Evolutionary conservation across 2,329 filamentous ascomycete species (phyloP).

Genomic region (Trichoderma sp.): DNA sequence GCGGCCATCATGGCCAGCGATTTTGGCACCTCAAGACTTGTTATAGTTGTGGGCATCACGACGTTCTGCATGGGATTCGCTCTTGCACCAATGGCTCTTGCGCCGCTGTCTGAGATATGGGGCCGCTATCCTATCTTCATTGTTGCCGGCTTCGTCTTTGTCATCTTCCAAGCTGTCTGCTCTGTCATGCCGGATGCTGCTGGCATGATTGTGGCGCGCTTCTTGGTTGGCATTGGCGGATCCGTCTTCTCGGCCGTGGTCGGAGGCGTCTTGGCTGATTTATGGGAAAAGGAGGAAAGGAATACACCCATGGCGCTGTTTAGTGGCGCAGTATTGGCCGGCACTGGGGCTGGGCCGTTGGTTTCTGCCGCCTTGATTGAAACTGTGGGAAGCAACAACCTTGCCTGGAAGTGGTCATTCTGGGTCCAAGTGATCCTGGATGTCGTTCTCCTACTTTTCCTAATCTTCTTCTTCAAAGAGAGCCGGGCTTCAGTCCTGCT

Average conservation of each 20-base stretch:
- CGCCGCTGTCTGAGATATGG: conserved; percentile 86
- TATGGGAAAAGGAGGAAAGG: conserved; percentile 75
- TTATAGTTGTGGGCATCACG: conserved; percentile 74
- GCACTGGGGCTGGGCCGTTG: conserved; percentile 78
- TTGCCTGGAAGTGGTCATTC: conserved; percentile 83
- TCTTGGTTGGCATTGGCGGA: conserved; percentile 75
- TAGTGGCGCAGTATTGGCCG: conserved; percentile 74
- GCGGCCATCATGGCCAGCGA: conserved; percentile 64
- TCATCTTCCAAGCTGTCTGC: conserved; percentile 70
- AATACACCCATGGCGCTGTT: conserved; percentile 92
- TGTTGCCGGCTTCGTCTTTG: conserved; percentile 69
- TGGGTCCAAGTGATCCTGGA: conserved; percentile 79
- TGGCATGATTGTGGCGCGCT: conserved; percentile 74
- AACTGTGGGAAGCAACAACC: conserved; percentile 47
- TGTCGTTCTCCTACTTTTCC: conserved; percentile 58
- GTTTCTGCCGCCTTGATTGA: conserved; percentile 69
- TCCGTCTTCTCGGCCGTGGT: conserved; percentile 86
- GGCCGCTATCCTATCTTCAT: conserved; percentile 83
- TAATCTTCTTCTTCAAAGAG: conserved; percentile 75
- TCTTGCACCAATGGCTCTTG: conserved; percentile 81
- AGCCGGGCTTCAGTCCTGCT: conserved; percentile 80
- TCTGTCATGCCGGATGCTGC: conserved; percentile 68
- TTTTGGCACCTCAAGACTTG: conserved; percentile 66
- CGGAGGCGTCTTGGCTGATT: conserved; percentile 86
- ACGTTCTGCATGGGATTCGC: conserved; percentile 81